Evolutionary conservation across 768 basidiomycete species (phyloP), one percentile per base, ranked within the genome.

Genomic region (Glaciozyma antarctica): DNA sequence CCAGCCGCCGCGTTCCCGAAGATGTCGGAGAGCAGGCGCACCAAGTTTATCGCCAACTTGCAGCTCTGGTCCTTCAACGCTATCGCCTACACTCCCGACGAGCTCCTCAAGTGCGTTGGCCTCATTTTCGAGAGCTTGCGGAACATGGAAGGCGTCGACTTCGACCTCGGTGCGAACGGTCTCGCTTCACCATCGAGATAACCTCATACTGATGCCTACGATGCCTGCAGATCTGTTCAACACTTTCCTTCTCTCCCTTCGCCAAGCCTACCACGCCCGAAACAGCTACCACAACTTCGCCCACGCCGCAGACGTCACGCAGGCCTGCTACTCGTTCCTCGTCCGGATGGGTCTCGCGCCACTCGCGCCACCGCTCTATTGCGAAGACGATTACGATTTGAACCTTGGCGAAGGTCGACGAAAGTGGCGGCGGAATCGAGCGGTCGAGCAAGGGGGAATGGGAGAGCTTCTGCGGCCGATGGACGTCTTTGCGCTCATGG

Each of bases 231-330:
- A 81, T 69, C 84, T 86, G 77, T 81, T 97, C 69, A 82, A 84
- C 24, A 77, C 83, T 15, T 87, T 98, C 72, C 81, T 99, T 48
- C 83, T 84, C 71, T 89, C 94, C 69, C 82, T 98, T n/a, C 84
- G 87, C n/a, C 83, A 84, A 34, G 86, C 94, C 58, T 99, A 99
- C 76, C 87, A 92, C 66, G 81, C 83, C 59, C 85, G 86, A 64
- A 97, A 97, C 78, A 86, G 88, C 32, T 99, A 99, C 76, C 95
- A 99, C 81, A 99, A 98, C 75, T 98, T 94, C 75, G 85, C 90
- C 67, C 95, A 99, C 77, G 95, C 93, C 0, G 80, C 95, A 51
- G 95, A 99, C 76, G 95, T 98, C 21, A 82, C 98, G 26, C 95
- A 99, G 75, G 92, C 93, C 0, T 84, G 85, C 6, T 90, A 95